Percentiles rank a stretch among this genome's conserved stretches.
Conservation (phyloP, 192 early-diverging fungal genomes). For the Coemansia sp. region DNA sequence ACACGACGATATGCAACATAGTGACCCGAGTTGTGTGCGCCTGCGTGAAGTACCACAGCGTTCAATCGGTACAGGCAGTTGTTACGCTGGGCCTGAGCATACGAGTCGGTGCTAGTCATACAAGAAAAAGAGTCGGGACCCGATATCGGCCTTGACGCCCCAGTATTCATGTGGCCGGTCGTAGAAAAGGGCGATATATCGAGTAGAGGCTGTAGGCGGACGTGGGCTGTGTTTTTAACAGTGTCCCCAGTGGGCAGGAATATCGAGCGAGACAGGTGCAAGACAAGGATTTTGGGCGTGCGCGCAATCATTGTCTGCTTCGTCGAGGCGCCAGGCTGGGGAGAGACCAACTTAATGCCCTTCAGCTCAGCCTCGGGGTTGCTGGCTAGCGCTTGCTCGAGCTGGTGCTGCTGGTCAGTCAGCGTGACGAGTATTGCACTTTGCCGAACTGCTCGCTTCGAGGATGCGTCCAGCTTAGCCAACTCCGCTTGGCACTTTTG, state of each 20-base stretch:
- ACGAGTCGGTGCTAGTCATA: conserved; percentile 9
- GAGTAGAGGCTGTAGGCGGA: conserved; percentile 69
- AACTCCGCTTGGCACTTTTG: conserved; percentile 8
- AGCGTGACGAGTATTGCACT: conserved; percentile 12
- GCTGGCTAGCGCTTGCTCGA: conserved; percentile 31
- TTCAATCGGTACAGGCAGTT: conserved; percentile 68
- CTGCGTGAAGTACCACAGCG: conserved; percentile 83
- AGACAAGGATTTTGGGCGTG: conserved; percentile 75
- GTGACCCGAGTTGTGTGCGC: conserved; percentile 86
- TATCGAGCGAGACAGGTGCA: conserved; percentile 86
- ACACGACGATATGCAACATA: conserved; percentile 84
- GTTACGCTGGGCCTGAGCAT: conserved; percentile 23
- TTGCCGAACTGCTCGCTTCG: conserved; percentile 21
- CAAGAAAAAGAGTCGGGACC: conserved; percentile 9
- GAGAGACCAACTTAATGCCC: conserved; percentile 29
- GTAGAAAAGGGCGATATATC: conserved; percentile 80
- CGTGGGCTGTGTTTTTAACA: conserved; percentile 78
- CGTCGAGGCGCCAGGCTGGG: conserved; percentile 51
- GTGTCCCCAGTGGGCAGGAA: conserved; percentile 66
- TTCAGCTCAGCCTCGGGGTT: conserved; percentile 44
- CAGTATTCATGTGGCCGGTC: conserved; percentile 62
- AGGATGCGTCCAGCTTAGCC: neutral
- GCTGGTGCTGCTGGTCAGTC: conserved; percentile 15
- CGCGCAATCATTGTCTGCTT: conserved; percentile 88
- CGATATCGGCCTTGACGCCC: conserved; percentile 56